A percentile compares a stretch with the other conserved stretches of the same genome.
Evolutionary conservation across 1,284 basidiomycete species (phyloP).

Genomic region (Hortiboletus rubellus): DNA sequence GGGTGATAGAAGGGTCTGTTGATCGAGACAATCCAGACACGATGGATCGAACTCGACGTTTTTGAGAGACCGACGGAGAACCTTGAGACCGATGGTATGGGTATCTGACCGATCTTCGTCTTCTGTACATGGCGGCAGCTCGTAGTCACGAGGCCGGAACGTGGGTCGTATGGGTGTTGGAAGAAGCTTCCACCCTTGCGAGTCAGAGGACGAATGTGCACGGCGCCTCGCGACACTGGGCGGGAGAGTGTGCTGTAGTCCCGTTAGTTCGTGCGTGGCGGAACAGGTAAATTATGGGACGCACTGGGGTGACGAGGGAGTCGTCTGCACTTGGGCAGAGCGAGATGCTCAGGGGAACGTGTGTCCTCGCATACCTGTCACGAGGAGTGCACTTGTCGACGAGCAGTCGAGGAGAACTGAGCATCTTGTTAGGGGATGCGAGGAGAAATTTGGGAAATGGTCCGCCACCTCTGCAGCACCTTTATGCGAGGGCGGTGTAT

Average conservation of each 20-base stretch:
- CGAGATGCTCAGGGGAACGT: constrained; percentile 29
- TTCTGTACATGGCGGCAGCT: constrained; percentile 30
- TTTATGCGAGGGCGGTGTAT: constrained; percentile 26
- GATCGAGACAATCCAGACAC: constrained; percentile 36
- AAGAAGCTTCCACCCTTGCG: constrained; percentile 33
- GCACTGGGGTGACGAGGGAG: constrained; percentile 23
- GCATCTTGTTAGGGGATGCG: constrained; percentile 19
- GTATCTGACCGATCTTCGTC: constrained; percentile 30
- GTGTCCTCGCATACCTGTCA: constrained; percentile 34
- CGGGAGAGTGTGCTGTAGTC: constrained; percentile 17
- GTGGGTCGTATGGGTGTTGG: constrained; percentile 36
- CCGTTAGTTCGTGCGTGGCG: background rate
- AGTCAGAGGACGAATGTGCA: constrained; percentile 35
- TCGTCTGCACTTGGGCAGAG: constrained; percentile 33
- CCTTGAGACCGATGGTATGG: constrained; percentile 31
- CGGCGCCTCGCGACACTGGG: constrained; percentile 26
- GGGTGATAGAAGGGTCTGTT: constrained; percentile 37
- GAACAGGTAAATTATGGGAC: background rate
- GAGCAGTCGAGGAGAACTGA: constrained; percentile 29
- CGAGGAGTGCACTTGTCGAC: constrained; percentile 37
- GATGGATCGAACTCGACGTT: constrained; percentile 37
- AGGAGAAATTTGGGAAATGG: background rate
- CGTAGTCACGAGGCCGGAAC: constrained; percentile 35
- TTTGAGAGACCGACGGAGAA: constrained; percentile 34
- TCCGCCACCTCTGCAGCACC: constrained; percentile 8